Base-by-base conservation (phyloP, 257 asterid genomes). In the Gentiana dahurica region DNA sequence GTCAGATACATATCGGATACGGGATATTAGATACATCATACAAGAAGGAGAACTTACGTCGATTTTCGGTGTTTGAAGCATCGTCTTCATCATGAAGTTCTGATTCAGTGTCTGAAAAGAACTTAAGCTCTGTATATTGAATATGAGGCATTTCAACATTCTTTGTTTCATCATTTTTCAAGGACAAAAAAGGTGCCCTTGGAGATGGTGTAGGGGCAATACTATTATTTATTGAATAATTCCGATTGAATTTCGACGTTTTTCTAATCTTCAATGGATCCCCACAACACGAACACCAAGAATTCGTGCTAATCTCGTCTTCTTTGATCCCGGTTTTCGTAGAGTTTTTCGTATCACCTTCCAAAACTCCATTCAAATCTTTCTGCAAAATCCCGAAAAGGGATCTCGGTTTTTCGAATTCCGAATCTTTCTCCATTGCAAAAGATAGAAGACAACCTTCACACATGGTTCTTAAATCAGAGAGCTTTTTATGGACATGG, bases 241-340 rank as follows among this genome's bases (percentile, higher is more conserved):
- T 83, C 56, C 81, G 64, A 4, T 56, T 44, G 58, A 67, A 78
- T 53, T 69, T 87, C 35, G 74, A 59, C 4, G 82, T 53, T 2
- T 84, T 41, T 55, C 60, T 78, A 49, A 53, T 35, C 61, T 79
- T 83, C 64, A 79, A n/a, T 54, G 69, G 68, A 70, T 92, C 95
- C 47, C 90, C 95, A 61, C 99, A 92, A 61, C 99, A 92, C 47
- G 79, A 80, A 58, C 99, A 92, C 59, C 67, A 65, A 9, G 61
- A 62, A 55, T 36, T 53, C 1, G 65, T 74, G 49, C 59, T 58
- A 61, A 61, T 70, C 8, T 62, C 85, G 8, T 75, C 89, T 5
- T 81, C 94, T 60, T 69, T 75, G 76, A 71, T 81, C 8, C 71
- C 75, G 48, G 60, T 57, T 63, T 51, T 63, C 35, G 53, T 4